A percentile compares a stretch with the other conserved stretches of the same genome.
Conservation (phyloP, 352 stramenopile species). For the Globisporangium uncinulatum region DNA sequence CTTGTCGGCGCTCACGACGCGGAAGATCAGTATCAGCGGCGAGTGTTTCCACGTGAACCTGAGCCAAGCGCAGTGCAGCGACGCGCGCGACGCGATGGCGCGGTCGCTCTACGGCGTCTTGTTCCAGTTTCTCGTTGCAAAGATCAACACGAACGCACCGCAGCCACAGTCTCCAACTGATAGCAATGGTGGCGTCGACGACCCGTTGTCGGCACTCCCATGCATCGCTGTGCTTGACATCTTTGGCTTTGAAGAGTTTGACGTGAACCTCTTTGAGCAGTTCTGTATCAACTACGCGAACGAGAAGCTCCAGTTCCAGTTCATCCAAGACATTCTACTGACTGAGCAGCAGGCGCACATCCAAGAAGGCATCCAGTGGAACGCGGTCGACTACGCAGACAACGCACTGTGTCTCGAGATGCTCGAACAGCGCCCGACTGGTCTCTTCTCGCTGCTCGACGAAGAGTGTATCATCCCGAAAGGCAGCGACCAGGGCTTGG, state of each 20-base stretch:
- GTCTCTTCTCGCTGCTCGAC: slow-evolving; percentile 77
- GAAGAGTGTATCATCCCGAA: slow-evolving; percentile 84
- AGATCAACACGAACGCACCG: slow-evolving; percentile 52
- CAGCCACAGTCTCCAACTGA: slow-evolving; percentile 6
- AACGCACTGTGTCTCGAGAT: slow-evolving; percentile 79
- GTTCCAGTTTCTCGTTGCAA: slow-evolving; percentile 80
- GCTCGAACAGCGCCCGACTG: slow-evolving; percentile 69
- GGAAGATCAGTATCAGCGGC: slow-evolving; percentile 66
- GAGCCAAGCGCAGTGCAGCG: slow-evolving; percentile 53
- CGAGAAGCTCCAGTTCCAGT: slow-evolving; percentile 80
- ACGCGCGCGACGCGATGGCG: slow-evolving; percentile 66
- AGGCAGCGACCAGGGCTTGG: slow-evolving; percentile 68
- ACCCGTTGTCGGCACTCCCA: slow-evolving; percentile 12
- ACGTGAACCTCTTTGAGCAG: slow-evolving; percentile 76
- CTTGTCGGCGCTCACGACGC: slow-evolving; percentile 45
- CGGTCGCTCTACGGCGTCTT: slow-evolving; percentile 77
- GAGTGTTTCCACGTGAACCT: slow-evolving; percentile 68
- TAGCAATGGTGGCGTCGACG: slow-evolving; percentile 4
- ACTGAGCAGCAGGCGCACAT: slow-evolving; percentile 73
- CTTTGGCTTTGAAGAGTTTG: slow-evolving; percentile 89
- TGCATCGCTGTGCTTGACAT: slow-evolving; percentile 88
- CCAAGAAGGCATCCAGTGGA: slow-evolving; percentile 65
- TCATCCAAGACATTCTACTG: slow-evolving; percentile 76
- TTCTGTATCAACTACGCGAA: slow-evolving; percentile 84
- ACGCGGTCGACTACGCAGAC: slow-evolving; percentile 63